Evolutionary conservation across 1,139 yeast species (phyloP).

Genomic region (Sugiyamaella japonica): DNA sequence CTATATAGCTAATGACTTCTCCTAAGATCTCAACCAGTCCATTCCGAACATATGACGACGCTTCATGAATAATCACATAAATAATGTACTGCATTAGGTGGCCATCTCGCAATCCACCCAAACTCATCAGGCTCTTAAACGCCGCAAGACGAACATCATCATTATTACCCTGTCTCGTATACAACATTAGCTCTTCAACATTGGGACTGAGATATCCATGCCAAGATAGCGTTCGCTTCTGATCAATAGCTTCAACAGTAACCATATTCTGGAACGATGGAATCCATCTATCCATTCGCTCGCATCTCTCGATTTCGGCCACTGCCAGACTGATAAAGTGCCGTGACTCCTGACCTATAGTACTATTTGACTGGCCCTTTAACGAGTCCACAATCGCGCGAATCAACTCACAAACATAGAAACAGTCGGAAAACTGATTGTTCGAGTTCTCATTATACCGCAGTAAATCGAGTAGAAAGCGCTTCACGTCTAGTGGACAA

Average conservation of each 20-base stretch:
- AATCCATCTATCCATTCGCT: constrained; percentile 82
- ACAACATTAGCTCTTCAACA: constrained; percentile 51
- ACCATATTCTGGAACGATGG: constrained; percentile 69
- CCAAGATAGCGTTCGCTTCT: constrained; percentile 60
- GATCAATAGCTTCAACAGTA: constrained; percentile 57
- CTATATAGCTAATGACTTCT: constrained; percentile 64
- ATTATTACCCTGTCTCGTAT: constrained; percentile 52
- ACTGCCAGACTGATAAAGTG: constrained; percentile 48
- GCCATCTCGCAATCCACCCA: constrained; percentile 75
- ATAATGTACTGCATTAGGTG: constrained; percentile 63
- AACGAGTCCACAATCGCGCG: constrained; percentile 54
- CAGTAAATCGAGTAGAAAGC: constrained; percentile 66
- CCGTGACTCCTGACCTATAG: constrained; percentile 9
- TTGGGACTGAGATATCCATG: constrained; percentile 55
- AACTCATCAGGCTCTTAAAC: constrained; percentile 62
- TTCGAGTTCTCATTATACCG: constrained; percentile 84
- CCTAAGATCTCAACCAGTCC: constrained; percentile 52
- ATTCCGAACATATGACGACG: constrained; percentile 53
- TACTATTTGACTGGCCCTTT: constrained; percentile 22
- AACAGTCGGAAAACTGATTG: constrained; percentile 74
- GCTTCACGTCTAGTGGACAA: constrained; percentile 63
- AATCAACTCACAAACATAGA: constrained; percentile 62
- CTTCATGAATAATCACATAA: constrained; percentile 57
- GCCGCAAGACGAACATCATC: constrained; percentile 63
- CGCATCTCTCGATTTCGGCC: constrained; percentile 67